These are phyloP conservation scores for Naganishia onofrii DNA, from an alignment of 768 basidiomycete genomes.

Conservation along the genomic window DNA sequence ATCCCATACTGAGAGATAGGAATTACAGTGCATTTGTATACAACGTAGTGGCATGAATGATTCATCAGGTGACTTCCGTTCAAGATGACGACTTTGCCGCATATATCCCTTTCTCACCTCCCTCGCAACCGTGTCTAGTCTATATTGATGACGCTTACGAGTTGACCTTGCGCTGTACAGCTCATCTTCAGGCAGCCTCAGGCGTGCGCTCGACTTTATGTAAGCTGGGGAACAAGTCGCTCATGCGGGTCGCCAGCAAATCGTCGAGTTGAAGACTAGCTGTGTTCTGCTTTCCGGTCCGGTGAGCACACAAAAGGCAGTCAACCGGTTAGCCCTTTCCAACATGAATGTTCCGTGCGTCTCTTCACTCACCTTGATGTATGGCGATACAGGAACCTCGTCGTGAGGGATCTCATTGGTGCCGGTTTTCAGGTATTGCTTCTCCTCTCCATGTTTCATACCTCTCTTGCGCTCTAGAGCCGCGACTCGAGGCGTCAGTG, in stretches of 20 bases:
- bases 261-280: neutral
- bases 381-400: neutral
- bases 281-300: neutral
- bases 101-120: no score
- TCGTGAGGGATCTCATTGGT: neutral
- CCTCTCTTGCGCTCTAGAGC: neutral
- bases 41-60: no score
- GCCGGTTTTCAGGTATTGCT: neutral
- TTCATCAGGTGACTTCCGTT: no score
- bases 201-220: neutral
- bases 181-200: no score
- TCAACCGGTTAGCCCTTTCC: neutral
- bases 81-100: no score
- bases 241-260: constrained; percentile 15
- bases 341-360: neutral
- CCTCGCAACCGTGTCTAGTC: neutral
- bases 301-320: no score
- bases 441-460: no score
- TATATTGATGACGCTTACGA: neutral
- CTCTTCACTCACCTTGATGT: neutral
- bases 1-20: no score
- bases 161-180: neutral
- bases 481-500: neutral
- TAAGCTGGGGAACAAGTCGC: constrained; percentile 3
- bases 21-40: no score